phyloP scores from a whole-genome alignment of 352 stramenopile species.

The Elongisporangium senticosum region DNA sequence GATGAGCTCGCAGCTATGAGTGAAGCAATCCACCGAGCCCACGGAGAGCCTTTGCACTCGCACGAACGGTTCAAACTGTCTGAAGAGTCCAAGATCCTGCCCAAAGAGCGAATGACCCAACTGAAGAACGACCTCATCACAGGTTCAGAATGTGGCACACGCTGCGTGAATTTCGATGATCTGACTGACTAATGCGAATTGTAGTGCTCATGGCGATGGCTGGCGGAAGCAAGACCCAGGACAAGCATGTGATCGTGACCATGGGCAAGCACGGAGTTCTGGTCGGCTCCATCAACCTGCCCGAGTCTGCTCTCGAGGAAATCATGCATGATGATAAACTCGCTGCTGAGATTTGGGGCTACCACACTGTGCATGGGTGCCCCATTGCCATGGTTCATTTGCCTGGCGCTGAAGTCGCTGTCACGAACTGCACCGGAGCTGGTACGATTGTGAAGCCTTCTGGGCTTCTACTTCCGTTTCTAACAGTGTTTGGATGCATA shows the following conservation, averaged over 20 bases:
- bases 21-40: conserved; percentile 38
- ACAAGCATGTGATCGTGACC: conserved; percentile 75
- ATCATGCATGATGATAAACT: conserved; percentile 27
- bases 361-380: conserved; percentile 38
- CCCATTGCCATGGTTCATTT: conserved; percentile 59
- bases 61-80: conserved; percentile 52
- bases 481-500: neutral
- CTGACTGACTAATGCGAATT: neutral
- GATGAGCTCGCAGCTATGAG: conserved; percentile 74
- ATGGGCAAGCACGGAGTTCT: conserved; percentile 72
- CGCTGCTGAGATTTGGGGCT: conserved; percentile 45
- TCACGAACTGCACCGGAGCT: conserved; percentile 71
- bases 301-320: conserved; percentile 17
- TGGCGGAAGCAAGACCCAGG: conserved; percentile 27
- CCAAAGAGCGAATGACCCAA: conserved; percentile 35
- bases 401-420: conserved; percentile 42
- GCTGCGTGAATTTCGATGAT: neutral
- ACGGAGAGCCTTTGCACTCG: conserved; percentile 8
- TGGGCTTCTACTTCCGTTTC: neutral
- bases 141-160: conserved; percentile 13
- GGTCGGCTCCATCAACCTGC: conserved; percentile 57
- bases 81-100: conserved; percentile 36
- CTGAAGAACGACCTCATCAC: conserved; percentile 71
- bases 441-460: conserved; percentile 26
- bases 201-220: conserved; percentile 64